Evolutionary conservation across 805 yeast genomes (phyloP).

Genomic region (Candida arabinofermentans): DNA sequence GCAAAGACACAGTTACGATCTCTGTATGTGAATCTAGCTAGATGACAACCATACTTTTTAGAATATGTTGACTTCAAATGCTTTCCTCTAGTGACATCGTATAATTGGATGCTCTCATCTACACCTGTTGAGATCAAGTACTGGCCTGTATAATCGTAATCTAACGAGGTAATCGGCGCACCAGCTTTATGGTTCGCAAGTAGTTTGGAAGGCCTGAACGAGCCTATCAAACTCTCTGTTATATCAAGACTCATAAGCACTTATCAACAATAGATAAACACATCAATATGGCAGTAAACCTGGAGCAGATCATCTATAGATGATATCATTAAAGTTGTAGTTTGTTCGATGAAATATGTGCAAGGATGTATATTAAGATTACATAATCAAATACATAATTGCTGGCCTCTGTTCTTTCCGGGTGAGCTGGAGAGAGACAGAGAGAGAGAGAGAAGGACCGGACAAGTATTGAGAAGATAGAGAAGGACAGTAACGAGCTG

Average conservation of each 20-base stretch:
- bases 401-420: too few species aligned
- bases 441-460: too few species aligned
- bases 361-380: too few species aligned
- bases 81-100: slow-evolving; percentile 67
- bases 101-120: slow-evolving; percentile 80
- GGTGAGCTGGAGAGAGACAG: too few species aligned
- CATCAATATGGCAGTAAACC: too few species aligned
- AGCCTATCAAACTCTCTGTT: slow-evolving; percentile 2
- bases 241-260: background rate
- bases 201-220: slow-evolving; percentile 34
- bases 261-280: too few species aligned
- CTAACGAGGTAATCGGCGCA: slow-evolving; percentile 62
- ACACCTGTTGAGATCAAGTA: slow-evolving; percentile 70
- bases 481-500: too few species aligned
- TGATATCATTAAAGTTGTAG: too few species aligned
- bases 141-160: slow-evolving; percentile 82
- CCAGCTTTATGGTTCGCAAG: slow-evolving; percentile 39
- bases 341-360: too few species aligned
- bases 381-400: too few species aligned
- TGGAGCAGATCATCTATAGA: too few species aligned
- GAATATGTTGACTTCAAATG: slow-evolving; percentile 67
- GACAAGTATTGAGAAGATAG: too few species aligned
- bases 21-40: slow-evolving; percentile 75
- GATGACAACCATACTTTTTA: slow-evolving; percentile 88
- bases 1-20: slow-evolving; percentile 65